phyloP scores from a whole-genome alignment of 805 yeast species.

The Diddensiella santjacobensis region DNA sequence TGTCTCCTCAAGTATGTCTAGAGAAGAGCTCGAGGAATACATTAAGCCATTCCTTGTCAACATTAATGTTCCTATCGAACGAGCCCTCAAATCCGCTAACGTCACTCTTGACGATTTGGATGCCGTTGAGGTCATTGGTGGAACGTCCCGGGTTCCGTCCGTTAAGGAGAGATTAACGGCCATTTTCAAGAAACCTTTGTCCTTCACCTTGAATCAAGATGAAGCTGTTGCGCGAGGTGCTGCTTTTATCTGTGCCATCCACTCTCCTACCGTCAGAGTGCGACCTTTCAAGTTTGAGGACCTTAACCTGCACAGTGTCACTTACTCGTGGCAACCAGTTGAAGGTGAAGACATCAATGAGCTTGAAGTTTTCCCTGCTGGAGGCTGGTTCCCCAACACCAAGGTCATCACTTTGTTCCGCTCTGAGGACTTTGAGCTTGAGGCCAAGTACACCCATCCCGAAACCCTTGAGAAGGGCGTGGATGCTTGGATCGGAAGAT shows the following conservation, averaged over 20 bases:
- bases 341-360: conserved; percentile 85
- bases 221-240: conserved; percentile 99
- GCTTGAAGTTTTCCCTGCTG: conserved; percentile 95
- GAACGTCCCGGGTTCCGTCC: conserved; percentile 95
- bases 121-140: conserved; percentile 94
- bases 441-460: conserved; percentile 79
- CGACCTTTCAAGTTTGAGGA: conserved; percentile 99
- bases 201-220: conserved; percentile 96
- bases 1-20: conserved; percentile 79
- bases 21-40: conserved; percentile 90
- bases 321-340: conserved; percentile 92
- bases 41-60: conserved; percentile 77
- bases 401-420: conserved; percentile 93
- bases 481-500: conserved; percentile 65
- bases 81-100: conserved; percentile 78
- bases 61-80: conserved; percentile 71
- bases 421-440: conserved; percentile 79
- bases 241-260: conserved; percentile 97
- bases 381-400: conserved; percentile 90
- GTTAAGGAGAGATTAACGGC: conserved; percentile 77
- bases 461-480: conserved; percentile 69
- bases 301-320: conserved; percentile 83
- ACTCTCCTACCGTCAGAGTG: conserved; percentile 97
- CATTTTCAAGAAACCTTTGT: conserved; percentile 78
- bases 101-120: conserved; percentile 71